Evolutionary conservation across 345 rosid genomes (phyloP).

Genomic region (Gossypium herbaceum): DNA sequence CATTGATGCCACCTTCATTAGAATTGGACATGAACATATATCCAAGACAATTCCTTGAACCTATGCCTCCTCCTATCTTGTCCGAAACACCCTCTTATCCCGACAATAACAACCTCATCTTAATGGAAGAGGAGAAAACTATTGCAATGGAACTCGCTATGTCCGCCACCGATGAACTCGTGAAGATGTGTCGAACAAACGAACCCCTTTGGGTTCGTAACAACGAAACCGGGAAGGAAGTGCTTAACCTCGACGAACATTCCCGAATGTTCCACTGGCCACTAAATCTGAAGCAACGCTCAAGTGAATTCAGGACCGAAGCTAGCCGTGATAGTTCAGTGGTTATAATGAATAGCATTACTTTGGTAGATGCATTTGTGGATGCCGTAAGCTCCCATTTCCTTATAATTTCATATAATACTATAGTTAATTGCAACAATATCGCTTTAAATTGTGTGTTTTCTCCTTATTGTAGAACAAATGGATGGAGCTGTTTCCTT

Average conservation of each 20-base stretch:
- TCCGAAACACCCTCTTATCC: conserved; percentile 31
- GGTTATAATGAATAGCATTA: conserved; percentile 87
- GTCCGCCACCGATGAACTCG: conserved; percentile 62
- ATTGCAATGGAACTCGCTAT: conserved; percentile 67
- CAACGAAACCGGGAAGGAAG: conserved; percentile 32
- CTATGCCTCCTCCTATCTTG: conserved; percentile 37
- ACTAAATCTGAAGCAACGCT: conserved; percentile 33
- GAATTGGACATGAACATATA: conserved; percentile 70
- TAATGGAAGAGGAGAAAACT: conserved; percentile 65
- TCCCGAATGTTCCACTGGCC: conserved; percentile 65
- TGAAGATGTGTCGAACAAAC: conserved; percentile 50
- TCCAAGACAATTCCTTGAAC: conserved; percentile 22
- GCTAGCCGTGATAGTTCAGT: conserved; percentile 70
- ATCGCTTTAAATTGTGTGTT: not conserved
- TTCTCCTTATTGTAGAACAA: conserved; percentile 44
- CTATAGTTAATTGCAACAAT: not conserved
- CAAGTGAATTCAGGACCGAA: conserved; percentile 50
- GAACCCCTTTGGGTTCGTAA: conserved; percentile 74
- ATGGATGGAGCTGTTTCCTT: conserved; percentile 88
- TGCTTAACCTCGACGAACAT: conserved; percentile 65
- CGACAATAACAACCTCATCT: conserved; percentile 29
- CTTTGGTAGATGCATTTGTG: conserved; percentile 72
- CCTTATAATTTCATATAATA: not conserved
- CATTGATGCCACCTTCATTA: conserved; percentile 48
- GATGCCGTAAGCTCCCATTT: conserved; percentile 53